Evolutionary conservation across 2,329 filamentous ascomycete species (phyloP).

Genomic region (Domatiomyces catenatus): DNA sequence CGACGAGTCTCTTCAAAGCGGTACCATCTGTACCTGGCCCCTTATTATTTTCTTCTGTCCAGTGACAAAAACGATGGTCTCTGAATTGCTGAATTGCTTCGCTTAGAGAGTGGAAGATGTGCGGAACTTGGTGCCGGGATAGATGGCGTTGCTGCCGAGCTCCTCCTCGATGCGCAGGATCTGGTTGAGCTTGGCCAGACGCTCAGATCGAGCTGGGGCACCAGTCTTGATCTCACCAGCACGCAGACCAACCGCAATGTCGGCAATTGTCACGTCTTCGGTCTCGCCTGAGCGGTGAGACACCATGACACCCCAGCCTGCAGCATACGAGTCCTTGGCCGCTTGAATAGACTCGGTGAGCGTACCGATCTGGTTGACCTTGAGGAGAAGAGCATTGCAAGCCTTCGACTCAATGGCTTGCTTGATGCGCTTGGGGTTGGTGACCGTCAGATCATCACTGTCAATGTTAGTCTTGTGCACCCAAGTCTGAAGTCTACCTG

Average conservation of each 20-base stretch:
- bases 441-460: constrained; percentile 92
- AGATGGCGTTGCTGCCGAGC: constrained; percentile 80
- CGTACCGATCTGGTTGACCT: constrained; percentile 99
- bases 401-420: constrained; percentile 98
- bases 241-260: constrained; percentile 93
- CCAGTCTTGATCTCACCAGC: constrained; percentile 98
- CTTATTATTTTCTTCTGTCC: not conserved
- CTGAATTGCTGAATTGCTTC: not conserved
- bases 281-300: constrained; percentile 99
- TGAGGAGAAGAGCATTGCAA: constrained; percentile 93
- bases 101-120: constrained; percentile 71
- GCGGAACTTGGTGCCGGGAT: constrained; percentile 86
- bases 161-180: constrained; percentile 99
- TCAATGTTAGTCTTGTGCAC: constrained; percentile 7
- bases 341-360: constrained; percentile 98
- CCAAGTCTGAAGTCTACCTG: not conserved
- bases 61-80: not conserved
- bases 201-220: constrained; percentile 90
- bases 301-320: constrained; percentile 98
- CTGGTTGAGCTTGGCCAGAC: constrained; percentile 99
- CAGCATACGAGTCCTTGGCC: constrained; percentile 93
- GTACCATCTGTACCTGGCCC: not conserved
- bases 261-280: constrained; percentile 97
- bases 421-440: constrained; percentile 98
- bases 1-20: not conserved